These are phyloP conservation scores for Brachypodium distachyon DNA, from an alignment of 202 grass and related monocot genomes.

Conservation along the genomic window DNA sequence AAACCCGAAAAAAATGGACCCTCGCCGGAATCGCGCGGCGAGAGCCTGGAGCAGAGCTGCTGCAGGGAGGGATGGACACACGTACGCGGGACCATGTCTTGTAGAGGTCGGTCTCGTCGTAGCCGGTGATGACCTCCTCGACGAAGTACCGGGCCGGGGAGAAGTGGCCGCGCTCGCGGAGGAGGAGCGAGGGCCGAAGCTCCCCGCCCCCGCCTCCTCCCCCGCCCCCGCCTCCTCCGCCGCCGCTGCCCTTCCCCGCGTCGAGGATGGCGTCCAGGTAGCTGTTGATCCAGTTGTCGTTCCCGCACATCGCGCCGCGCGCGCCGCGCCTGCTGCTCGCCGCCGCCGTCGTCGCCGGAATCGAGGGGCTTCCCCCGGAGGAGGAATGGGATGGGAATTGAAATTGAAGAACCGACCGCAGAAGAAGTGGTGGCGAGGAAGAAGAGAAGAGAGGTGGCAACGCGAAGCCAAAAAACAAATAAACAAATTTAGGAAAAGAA, in stretches of 20 bases:
- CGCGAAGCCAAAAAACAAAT: neutral
- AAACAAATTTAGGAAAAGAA: neutral
- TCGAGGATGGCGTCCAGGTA: conserved; percentile 79
- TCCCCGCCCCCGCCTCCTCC: neutral
- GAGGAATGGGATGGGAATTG: neutral
- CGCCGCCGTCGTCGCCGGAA: no score
- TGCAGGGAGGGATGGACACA: neutral
- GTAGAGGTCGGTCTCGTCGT: conserved; percentile 98
- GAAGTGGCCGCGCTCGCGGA: conserved; percentile 88
- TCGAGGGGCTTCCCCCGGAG: no score
- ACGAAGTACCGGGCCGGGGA: conserved; percentile 91
- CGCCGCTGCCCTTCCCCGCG: conserved; percentile 35
- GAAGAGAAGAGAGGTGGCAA: neutral
- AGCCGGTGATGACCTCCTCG: conserved; percentile 99
- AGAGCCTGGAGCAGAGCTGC: neutral
- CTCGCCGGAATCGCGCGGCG: neutral
- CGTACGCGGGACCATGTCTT: conserved; percentile 96
- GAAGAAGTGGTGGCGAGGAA: conserved; percentile 9
- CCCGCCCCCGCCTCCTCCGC: conserved; percentile 15
- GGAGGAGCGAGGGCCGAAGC: conserved; percentile 58
- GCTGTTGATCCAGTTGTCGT: conserved; percentile 90
- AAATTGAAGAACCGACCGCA: neutral
- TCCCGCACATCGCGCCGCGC: conserved; percentile 46
- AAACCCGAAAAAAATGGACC: no score
- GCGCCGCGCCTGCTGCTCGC: no score